phyloP scores from a whole-genome alignment of 768 basidiomycete species.

The Rubroboletus satanas region DNA sequence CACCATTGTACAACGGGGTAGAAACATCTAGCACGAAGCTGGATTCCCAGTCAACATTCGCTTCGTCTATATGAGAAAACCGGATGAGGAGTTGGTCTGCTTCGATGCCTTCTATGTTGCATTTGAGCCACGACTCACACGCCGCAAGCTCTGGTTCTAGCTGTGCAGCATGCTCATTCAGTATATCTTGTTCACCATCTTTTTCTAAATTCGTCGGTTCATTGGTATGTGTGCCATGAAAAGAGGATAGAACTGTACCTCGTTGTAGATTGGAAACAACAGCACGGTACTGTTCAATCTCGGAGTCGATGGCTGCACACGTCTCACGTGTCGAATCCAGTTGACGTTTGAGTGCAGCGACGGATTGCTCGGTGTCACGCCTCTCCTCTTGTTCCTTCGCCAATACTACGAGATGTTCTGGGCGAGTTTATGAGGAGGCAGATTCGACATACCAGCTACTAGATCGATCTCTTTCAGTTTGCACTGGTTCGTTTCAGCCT shows the following conservation, averaged over 20 bases:
- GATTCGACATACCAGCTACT: conserved; percentile 55
- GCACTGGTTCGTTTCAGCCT: conserved; percentile 69
- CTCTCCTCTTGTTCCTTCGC: conserved; percentile 69
- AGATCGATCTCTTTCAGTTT: conserved; percentile 78
- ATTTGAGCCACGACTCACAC: conserved; percentile 56
- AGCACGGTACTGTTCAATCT: conserved; percentile 70
- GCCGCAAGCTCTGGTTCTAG: conserved; percentile 52
- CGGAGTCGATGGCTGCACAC: conserved; percentile 52
- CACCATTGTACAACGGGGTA: conserved; percentile 61
- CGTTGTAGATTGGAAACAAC: conserved; percentile 57
- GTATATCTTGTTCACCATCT: conserved; percentile 55
- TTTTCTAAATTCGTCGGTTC: conserved; percentile 46
- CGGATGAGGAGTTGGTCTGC: conserved; percentile 68
- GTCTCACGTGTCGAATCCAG: conserved; percentile 61
- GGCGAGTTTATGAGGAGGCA: not conserved
- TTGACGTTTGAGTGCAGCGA: conserved; percentile 61
- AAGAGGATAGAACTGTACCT: conserved; percentile 41
- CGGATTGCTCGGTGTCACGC: conserved; percentile 62
- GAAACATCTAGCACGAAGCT: conserved; percentile 76
- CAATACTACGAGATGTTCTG: conserved; percentile 40
- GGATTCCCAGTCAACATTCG: conserved; percentile 59
- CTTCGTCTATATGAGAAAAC: conserved; percentile 61
- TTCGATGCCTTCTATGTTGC: conserved; percentile 75
- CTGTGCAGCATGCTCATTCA: conserved; percentile 50
- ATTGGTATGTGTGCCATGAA: not conserved